Evolutionary conservation across 2,329 filamentous ascomycete genomes (phyloP), one percentile per base, ranked within the genome.

Genomic region (Mollisiaceae sp.): DNA sequence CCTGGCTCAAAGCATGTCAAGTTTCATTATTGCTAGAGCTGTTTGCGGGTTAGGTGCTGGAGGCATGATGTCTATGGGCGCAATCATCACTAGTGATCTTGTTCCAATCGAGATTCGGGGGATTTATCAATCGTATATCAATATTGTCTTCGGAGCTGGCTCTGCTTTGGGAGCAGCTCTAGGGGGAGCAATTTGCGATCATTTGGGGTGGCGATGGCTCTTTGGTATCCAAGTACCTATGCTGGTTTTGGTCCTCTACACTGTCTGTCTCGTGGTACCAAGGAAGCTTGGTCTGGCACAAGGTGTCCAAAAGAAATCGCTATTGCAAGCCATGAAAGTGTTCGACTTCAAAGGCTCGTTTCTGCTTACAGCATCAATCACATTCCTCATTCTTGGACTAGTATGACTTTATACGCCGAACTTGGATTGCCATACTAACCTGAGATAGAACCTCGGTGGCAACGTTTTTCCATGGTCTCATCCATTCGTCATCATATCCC

Each of bases 1-100:
- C 0, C 75, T 89, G 11, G 91, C 91, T 0, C 80, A 79, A 56
- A 88, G 84, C 73, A 90, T 94, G 73, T 80, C 84, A n/a, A 85
- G 85, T 68, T 88, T 94, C 72, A 91, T 93, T 67, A 75, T 87
- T 0, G 91, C 91, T 36, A 79, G 91, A 69, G 90, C 90, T 0
- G 78, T 91, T 8, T 91, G 89, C 67, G 91, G 91, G 0, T 76
- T 94, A 4, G 91, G 90, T 1, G 91, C 90, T 0, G 91, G 91
- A 0, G 91, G 90, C 0, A 82, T 90, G 58, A 84, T 91, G 77
- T 86, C 88, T 0, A 82, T 92, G 79, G 89, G 86, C 1, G 87
- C 83, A 6, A 91, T 93, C 62, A 87, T 93, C 67, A 87, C 89
- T 20, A 90, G 88, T 64, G 91, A 93, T 75, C 78, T 93, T 57